phyloP scores from a whole-genome alignment of 1,284 basidiomycete species.

The Cutaneotrichosporon sp. region DNA sequence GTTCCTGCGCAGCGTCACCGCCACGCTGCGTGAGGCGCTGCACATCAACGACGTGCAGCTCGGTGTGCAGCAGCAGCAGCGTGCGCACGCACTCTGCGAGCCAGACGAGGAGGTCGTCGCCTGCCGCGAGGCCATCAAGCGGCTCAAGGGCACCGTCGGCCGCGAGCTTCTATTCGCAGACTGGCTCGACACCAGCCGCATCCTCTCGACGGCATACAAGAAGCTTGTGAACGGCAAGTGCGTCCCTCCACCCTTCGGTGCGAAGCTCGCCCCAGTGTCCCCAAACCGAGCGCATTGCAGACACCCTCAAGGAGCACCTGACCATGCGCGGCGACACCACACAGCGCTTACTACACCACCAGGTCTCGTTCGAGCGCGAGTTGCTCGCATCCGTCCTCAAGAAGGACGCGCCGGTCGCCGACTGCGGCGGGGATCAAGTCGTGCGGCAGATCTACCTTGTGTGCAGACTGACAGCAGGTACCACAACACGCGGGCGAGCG shows the following conservation, averaged over 20 bases:
- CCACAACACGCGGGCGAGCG: neutral
- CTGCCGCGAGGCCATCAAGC: no score
- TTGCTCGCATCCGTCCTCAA: conserved; percentile 12
- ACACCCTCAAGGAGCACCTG: neutral
- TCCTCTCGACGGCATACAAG: neutral
- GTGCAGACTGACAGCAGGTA: neutral
- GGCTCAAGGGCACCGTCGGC: conserved; percentile 4
- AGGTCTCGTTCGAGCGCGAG: neutral
- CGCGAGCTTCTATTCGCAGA: conserved; percentile 18
- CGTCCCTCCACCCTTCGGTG: no score
- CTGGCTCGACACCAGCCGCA: conserved; percentile 8
- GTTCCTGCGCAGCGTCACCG: conserved; percentile 12
- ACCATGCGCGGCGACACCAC: neutral
- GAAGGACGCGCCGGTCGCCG: neutral
- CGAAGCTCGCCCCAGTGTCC: conserved; percentile 1
- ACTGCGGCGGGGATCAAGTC: no score
- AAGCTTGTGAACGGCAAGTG: conserved; percentile 16
- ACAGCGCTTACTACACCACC: conserved; percentile 8
- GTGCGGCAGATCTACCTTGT: neutral
- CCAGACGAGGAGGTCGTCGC: conserved; percentile 15
- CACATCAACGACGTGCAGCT: conserved; percentile 16
- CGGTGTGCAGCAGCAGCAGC: conserved; percentile 5
- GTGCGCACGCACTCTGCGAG: conserved; percentile 17
- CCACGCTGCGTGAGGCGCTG: conserved; percentile 19
- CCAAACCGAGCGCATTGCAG: conserved; percentile 9